Base-by-base conservation (phyloP, 306 rosid species). In the Rosa multiflora region DNA sequence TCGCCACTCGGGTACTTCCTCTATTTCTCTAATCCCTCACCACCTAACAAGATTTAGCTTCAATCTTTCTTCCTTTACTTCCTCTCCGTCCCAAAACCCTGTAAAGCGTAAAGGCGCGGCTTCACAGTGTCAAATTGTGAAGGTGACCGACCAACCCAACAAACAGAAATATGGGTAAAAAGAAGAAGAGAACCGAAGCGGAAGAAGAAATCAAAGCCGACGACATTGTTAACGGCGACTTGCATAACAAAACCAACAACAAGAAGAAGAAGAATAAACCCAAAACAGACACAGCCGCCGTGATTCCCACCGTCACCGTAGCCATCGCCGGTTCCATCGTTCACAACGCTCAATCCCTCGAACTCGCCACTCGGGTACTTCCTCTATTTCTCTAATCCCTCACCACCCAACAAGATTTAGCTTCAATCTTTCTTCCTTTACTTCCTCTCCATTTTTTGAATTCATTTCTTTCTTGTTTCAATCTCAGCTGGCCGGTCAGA, bases 271-370 rank as follows among this genome's bases (percentile, higher is more conserved):
- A n/a, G n/a, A n/a, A n/a, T n/a, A n/a, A 85, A 62, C 66, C 46
- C 53, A 75, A 62, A 5, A 68, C n/a, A 11, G 72, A 81, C 46
- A 76, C 79, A 63, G 35, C 85, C 51, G 79, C 80, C 74, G 44
- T 82, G 11, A 83, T 73, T 67, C 92, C 96, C 80, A 88, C 94
- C 1, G 88, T 96, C 76, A 90, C 62, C 91, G 82, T 96, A 53
- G 99, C 98, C 15, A 82, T 96, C 39, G 82, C 99, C 26, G 99
- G 94, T 77, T 96, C 98, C 81, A 96, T 96, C 86, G 90, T 96
- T 43, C 87, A 91, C 84, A 96, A 96, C 82, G 86, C 94, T 18
- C 98, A 86, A 79, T 91, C 99, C 59, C 84, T 88, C 62, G 99
- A 93, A 66, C 96, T 93, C 82, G 94, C 96, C 68, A 96, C 98